Evolutionary conservation across 371 early-diverging fungal genomes (phyloP), one percentile per base, ranked within the genome.

Genomic region (Mucor circinelloides): DNA sequence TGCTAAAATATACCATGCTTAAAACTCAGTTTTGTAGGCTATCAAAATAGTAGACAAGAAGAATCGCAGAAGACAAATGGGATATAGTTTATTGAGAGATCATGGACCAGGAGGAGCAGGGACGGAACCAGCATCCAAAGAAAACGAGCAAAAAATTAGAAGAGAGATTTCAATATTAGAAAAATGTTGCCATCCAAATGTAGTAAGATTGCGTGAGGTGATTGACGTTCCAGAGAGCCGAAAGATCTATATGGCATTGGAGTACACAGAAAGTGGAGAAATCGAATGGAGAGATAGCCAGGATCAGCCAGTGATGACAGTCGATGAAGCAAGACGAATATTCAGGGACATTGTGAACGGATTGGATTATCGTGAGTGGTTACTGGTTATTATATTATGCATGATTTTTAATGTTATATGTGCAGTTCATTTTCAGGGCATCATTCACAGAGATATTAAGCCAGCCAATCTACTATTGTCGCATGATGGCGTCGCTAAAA

Each of bases 381-480:
- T 57, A 9, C 12, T 0, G 12, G 25, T 9, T 19, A 28, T 3
- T 17, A n/a, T 10, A 31, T 12, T 27, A 27, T 44, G 25, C 40
- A 28, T 56, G 32, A 56, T 31, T 30, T 56, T 56, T 32, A 56
- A 25, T 54, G 54, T 5, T 8, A 9, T 56, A 1, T 32, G 31
- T 31, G 15, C 31, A 93, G 92, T 97, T 60, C 97, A 97, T 77
- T 90, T 91, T 64, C 94, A 91, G 63, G 97, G 97, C 21, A 94
- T 98, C 50, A 91, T 98, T 52, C 97, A 98, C 69, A 89, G 98
- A 25, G 98, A 97, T 68, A 94, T 98, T 71, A 98, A 98, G 77
- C 98, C 98, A 0, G 96, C 97, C 58, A 98, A 98, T 72, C 77
- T 98, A 31, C 75, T 98, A 25, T 32, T 68, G 13, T 89, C 89